Evolutionary conservation across 2,329 filamentous ascomycete genomes (phyloP).

Genomic region (Aspergillus sp.): DNA sequence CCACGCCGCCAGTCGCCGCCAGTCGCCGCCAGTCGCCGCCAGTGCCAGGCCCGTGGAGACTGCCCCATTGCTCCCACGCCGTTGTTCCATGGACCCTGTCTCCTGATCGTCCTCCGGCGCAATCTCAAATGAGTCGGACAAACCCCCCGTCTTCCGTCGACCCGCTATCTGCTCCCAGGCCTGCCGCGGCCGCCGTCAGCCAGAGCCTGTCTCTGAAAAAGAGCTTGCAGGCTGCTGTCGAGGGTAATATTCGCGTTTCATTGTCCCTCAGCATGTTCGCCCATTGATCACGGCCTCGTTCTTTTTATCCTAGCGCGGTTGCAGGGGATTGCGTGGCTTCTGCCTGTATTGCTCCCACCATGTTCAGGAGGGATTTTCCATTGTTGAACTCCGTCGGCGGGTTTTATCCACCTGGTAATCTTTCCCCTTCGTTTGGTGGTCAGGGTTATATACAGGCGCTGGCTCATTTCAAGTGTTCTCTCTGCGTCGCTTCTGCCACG

Average conservation of each 20-base stretch:
- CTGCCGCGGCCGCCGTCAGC: conserved; percentile 20
- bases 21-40: too few relatives aligned
- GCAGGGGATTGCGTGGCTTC: conserved; percentile 4
- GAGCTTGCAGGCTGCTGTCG: conserved; percentile 35
- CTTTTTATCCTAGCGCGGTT: too few relatives aligned
- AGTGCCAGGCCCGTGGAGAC: too few relatives aligned
- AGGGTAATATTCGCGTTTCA: conserved; percentile 31
- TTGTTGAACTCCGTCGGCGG: conserved; percentile 27
- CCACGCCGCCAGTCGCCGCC: too few relatives aligned
- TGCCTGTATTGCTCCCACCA: conserved; percentile 17
- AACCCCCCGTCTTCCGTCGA: conserved; percentile 33
- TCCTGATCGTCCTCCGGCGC: not conserved
- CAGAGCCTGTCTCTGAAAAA: conserved; percentile 33
- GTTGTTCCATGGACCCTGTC: too few relatives aligned
- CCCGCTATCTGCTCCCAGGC: conserved; percentile 29
- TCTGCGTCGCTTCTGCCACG: not conserved
- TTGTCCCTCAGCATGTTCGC: conserved; percentile 6
- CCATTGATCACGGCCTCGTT: conserved; percentile 2
- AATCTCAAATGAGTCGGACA: conserved; percentile 31
- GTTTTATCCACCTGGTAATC: conserved; percentile 35
- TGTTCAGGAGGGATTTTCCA: conserved; percentile 34
- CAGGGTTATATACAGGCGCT: too few relatives aligned
- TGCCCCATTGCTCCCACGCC: too few relatives aligned
- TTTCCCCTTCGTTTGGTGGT: conserved; percentile 11
- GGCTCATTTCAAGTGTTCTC: not conserved